phyloP scores from a whole-genome alignment of 306 rosid genomes.

The Ochetophila trinervis region DNA sequence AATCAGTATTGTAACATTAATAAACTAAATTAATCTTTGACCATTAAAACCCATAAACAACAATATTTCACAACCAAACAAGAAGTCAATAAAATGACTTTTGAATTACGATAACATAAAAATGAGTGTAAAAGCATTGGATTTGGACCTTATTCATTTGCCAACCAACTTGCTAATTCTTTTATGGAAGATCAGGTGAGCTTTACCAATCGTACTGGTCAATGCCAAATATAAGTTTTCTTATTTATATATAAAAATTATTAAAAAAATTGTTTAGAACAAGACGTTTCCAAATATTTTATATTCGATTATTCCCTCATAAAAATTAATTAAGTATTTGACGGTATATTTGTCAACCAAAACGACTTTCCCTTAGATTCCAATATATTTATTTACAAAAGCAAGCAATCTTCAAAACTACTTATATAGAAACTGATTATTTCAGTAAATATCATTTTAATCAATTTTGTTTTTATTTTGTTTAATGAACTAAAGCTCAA shows the following conservation, averaged over 20 bases:
- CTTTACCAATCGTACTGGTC: slow-evolving; percentile 29
- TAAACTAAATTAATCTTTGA: slow-evolving; percentile 14
- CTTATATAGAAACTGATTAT: background rate
- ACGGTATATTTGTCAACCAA: slow-evolving; percentile 23
- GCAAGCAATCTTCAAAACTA: background rate
- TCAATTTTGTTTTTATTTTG: background rate
- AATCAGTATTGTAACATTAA: background rate
- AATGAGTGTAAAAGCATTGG: slow-evolving; percentile 10
- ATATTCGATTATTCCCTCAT: background rate
- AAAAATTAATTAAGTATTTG: slow-evolving; percentile 9
- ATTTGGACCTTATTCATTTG: slow-evolving; percentile 20
- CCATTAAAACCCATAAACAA: background rate
- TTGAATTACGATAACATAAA: slow-evolving; percentile 2
- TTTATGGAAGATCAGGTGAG: slow-evolving; percentile 23
- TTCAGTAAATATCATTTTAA: background rate
- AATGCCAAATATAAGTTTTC: slow-evolving; percentile 1
- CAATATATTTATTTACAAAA: background rate
- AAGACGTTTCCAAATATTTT: background rate
- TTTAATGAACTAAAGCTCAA: background rate
- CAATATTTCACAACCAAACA: slow-evolving; percentile 5
- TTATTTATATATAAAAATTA: too few species aligned
- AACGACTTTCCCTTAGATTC: slow-evolving; percentile 5
- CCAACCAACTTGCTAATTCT: background rate
- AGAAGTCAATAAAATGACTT: slow-evolving; percentile 15
- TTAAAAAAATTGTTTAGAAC: background rate